Evolutionary conservation across 805 yeast genomes (phyloP), one percentile per base, ranked within the genome.

Genomic region (Alloascoidea africana): DNA sequence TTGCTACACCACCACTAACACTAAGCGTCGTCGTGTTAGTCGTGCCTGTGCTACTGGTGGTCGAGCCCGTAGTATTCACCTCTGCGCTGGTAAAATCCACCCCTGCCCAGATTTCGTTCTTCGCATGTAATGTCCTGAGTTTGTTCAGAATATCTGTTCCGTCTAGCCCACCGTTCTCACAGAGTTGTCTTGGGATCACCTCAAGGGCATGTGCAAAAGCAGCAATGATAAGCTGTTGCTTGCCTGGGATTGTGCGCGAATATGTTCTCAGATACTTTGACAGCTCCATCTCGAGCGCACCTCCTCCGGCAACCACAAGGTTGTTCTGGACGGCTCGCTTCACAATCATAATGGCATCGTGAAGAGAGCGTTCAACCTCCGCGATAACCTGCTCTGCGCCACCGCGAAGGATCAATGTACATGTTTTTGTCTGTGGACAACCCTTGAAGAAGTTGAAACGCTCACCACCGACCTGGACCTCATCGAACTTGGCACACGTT

Each of bases 141-240:
- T 80, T 73, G 58, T 91, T 91, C 49, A 91, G 72, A 42, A 91
- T 63, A 55, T 91, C 97, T n/a, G 94, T 84, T 15, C 94, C 93
- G 55, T 91, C 99, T 47, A 91, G 77, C 3, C 99, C 99, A n/a
- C 96, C 98, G 57, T 91, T 91, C 55, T 91, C 98, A 65, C 97
- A 89, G 45, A 91, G 68, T 56, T 91, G 97, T 56, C 97, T 78
- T 47, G 99, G 99, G 50, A 91, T 86, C 17, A 91, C 77, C 62
- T 91, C 99, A 41, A 91, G 66, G 1, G 97, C 94, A 47, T 81
- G 80, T 16, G 98, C 98, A 60, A 76, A 91, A 4, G 96, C 95
- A 41, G 78, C 77, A 41, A 91, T 80, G 41, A 91, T 77, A 44
- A 91, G 65, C 63, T 91, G 99, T 60, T 89, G 96, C 59, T 91